phyloP scores from a whole-genome alignment of 176 grass and related monocot species.

The Chloris gayana region DNA sequence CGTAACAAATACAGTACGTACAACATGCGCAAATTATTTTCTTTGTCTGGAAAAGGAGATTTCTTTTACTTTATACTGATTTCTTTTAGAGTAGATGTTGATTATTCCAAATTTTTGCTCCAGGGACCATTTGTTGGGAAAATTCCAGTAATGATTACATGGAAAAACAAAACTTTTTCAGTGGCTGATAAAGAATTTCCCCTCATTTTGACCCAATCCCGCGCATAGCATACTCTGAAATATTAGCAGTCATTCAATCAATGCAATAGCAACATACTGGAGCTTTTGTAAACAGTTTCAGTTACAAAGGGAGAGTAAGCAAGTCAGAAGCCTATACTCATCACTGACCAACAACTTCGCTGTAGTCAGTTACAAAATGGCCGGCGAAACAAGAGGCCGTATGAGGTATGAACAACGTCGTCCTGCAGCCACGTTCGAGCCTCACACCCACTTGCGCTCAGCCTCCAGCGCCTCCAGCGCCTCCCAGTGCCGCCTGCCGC shows the following conservation, averaged over 20 bases:
- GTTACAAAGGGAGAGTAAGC: background rate
- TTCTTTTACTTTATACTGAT: too few relatives aligned
- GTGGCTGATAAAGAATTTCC: too few relatives aligned
- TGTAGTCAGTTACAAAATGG: background rate
- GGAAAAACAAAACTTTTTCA: too few relatives aligned
- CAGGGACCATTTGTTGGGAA: too few relatives aligned
- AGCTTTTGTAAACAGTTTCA: background rate
- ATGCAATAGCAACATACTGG: background rate
- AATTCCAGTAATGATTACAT: too few relatives aligned
- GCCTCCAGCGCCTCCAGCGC: background rate
- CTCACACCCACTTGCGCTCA: background rate
- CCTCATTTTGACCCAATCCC: too few relatives aligned
- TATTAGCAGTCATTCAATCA: too few relatives aligned
- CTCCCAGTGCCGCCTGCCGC: slow-evolving; percentile 18
- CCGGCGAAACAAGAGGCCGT: background rate
- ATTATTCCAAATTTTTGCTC: too few relatives aligned
- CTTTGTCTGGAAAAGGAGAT: too few relatives aligned
- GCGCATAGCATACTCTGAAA: too few relatives aligned
- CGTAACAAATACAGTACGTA: background rate
- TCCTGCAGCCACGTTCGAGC: background rate
- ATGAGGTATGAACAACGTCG: background rate
- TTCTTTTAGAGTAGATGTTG: too few relatives aligned
- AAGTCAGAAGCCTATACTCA: background rate
- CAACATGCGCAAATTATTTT: too few relatives aligned
- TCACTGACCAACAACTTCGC: background rate